A percentile compares a stretch with the other conserved stretches of the same genome.
phyloP scores from a whole-genome alignment of 192 early-diverging fungal genomes.

The Umbelopsis isabellina region DNA sequence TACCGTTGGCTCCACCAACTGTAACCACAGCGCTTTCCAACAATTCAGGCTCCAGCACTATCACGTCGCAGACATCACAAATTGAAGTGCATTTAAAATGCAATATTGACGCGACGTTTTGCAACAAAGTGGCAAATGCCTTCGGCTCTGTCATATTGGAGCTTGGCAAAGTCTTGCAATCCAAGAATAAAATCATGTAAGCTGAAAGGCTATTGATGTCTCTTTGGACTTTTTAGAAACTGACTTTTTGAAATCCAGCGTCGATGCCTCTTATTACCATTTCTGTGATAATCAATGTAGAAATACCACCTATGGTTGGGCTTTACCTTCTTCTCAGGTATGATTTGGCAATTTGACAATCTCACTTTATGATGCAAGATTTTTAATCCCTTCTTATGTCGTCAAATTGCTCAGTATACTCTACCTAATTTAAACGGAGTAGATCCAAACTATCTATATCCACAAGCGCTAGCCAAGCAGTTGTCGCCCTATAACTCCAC shows the following conservation, averaged over 20 bases:
- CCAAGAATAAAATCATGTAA: slow-evolving; percentile 37
- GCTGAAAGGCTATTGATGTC: neutral
- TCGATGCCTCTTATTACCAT: slow-evolving; percentile 25
- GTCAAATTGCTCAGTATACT: slow-evolving; percentile 28
- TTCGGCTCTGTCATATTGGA: slow-evolving; percentile 29
- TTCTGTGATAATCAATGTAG: slow-evolving; percentile 30
- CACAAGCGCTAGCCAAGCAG: slow-evolving; percentile 41
- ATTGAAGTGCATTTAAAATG: slow-evolving; percentile 22
- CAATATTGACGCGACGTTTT: slow-evolving; percentile 28
- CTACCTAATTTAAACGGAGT: slow-evolving; percentile 33
- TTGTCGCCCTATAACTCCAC: slow-evolving; percentile 31
- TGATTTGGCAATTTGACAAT: neutral
- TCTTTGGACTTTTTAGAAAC: neutral
- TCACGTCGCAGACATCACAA: slow-evolving; percentile 1
- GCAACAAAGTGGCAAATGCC: slow-evolving; percentile 26
- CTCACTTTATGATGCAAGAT: neutral
- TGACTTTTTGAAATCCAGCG: slow-evolving; percentile 11
- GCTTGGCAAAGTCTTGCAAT: slow-evolving; percentile 27
- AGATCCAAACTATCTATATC: slow-evolving; percentile 40
- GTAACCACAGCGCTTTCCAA: slow-evolving; percentile 2
- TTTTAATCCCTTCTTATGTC: neutral
- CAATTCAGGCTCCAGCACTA: neutral
- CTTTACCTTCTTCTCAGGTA: slow-evolving; percentile 36
- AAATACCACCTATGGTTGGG: slow-evolving; percentile 33
- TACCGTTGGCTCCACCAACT: slow-evolving; percentile 3